These are phyloP conservation scores for Paecilomyces formosus DNA, from an alignment of 2,329 filamentous ascomycete genomes.

Conservation along the genomic window DNA sequence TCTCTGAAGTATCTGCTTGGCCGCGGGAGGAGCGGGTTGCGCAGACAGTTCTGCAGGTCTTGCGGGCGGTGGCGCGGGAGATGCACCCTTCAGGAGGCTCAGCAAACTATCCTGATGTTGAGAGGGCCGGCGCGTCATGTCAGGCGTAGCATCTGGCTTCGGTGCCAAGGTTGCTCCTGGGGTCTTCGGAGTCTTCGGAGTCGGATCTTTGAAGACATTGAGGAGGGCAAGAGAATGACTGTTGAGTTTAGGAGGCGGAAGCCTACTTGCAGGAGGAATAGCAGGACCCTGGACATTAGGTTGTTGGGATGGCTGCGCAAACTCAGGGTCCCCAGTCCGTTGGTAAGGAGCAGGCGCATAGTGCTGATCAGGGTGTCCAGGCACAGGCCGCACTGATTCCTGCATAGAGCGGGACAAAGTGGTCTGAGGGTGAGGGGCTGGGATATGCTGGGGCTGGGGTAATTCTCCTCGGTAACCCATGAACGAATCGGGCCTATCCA, in stretches of 20 bases:
- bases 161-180: conserved; percentile 12
- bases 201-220: conserved; percentile 47
- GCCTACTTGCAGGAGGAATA: conserved; percentile 49
- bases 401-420: conserved; percentile 8
- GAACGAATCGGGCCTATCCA: conserved; percentile 13
- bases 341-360: conserved; percentile 38
- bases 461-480: conserved; percentile 9
- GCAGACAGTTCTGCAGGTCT: conserved; percentile 39
- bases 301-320: conserved; percentile 29
- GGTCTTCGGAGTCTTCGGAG: conserved; percentile 16
- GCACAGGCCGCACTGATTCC: conserved; percentile 5
- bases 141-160: conserved; percentile 6
- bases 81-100: conserved; percentile 23
- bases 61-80: conserved; percentile 8
- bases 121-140: conserved; percentile 17
- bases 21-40: conserved; percentile 28
- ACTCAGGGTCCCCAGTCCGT: conserved; percentile 38
- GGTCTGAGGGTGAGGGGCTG: conserved; percentile 15
- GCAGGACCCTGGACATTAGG: conserved; percentile 33
- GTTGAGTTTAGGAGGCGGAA: conserved; percentile 52
- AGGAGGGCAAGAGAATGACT: conserved; percentile 52
- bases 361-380: conserved; percentile 8
- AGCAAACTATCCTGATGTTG: conserved; percentile 32
- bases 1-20: conserved; percentile 28
- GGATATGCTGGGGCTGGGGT: conserved; percentile 11